phyloP scores from a whole-genome alignment of 441 rosid species.

The Corymbia citriodora region DNA sequence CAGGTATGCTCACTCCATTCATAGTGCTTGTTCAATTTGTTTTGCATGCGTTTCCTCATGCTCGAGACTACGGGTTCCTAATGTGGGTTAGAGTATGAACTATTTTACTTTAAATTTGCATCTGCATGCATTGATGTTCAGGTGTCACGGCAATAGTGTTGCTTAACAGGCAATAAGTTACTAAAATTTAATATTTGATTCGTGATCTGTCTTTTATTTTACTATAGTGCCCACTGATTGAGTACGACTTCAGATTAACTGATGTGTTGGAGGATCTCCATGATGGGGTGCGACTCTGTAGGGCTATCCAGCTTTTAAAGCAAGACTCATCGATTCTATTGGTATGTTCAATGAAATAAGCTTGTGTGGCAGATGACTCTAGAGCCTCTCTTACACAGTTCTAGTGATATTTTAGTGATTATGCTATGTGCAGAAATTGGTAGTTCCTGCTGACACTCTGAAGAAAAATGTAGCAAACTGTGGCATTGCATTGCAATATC shows the following conservation, averaged over 20 bases:
- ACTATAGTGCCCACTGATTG: constrained; percentile 61
- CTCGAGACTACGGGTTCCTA: not conserved
- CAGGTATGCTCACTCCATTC: constrained; percentile 45
- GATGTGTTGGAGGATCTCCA: constrained; percentile 75
- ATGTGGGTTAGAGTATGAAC: not conserved
- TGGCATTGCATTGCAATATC: constrained; percentile 58
- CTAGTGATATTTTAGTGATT: not conserved
- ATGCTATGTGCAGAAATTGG: constrained; percentile 53
- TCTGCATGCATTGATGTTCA: not conserved
- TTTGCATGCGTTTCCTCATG: not conserved
- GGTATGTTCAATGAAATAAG: constrained; percentile 34
- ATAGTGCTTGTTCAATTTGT: not conserved
- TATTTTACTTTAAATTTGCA: not conserved
- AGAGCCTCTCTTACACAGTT: not conserved
- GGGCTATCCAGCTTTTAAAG: constrained; percentile 79
- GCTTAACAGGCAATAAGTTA: not conserved
- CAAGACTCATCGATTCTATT: constrained; percentile 70
- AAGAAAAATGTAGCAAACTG: constrained; percentile 75
- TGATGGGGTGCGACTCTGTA: constrained; percentile 89
- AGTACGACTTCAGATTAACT: constrained; percentile 64
- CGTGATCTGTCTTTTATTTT: not conserved
- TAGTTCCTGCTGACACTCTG: constrained; percentile 64
- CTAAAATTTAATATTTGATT: not conserved
- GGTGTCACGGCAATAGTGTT: not conserved
- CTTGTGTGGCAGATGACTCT: constrained; percentile 1